A percentile compares a stretch with the other conserved stretches of the same genome.
Evolutionary conservation across 345 rosid genomes (phyloP).

Genomic region (Combretum micranthum): DNA sequence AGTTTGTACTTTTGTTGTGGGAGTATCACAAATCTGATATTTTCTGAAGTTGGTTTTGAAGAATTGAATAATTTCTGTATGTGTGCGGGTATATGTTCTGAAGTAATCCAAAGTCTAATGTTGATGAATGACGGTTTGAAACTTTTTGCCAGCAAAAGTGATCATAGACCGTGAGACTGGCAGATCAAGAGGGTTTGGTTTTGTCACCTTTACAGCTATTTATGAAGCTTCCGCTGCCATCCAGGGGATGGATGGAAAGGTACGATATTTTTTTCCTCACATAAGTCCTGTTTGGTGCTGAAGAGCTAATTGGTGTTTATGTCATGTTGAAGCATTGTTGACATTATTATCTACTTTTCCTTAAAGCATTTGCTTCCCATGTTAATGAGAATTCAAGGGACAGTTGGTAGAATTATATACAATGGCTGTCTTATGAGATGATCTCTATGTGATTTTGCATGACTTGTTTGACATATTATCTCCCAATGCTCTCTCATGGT

Average conservation of each 20-base stretch:
- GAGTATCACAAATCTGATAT: no score
- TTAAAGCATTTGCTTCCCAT: no score
- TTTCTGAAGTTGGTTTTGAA: no score
- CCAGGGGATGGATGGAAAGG: slow-evolving; percentile 87
- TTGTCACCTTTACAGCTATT: slow-evolving; percentile 46
- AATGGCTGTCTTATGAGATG: no score
- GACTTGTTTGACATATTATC: no score
- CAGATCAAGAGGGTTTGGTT: slow-evolving; percentile 87
- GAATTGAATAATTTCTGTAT: background rate
- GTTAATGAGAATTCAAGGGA: no score
- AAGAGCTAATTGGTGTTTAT: background rate
- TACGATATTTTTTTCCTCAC: slow-evolving; percentile 15
- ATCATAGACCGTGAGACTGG: slow-evolving; percentile 84
- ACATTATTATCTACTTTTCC: no score
- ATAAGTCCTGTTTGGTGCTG: background rate
- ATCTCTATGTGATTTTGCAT: no score
- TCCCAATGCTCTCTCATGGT: no score
- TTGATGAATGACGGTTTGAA: slow-evolving; percentile 3
- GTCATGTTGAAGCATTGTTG: no score
- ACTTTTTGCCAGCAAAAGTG: slow-evolving; percentile 48
- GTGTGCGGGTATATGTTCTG: background rate
- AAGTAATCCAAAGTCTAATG: background rate
- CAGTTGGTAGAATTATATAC: no score
- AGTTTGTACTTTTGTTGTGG: no score
- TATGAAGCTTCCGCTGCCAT: slow-evolving; percentile 79